Base-by-base conservation (phyloP, 495 filamentous ascomycete genomes). In the Apiosordaria backusii region DNA sequence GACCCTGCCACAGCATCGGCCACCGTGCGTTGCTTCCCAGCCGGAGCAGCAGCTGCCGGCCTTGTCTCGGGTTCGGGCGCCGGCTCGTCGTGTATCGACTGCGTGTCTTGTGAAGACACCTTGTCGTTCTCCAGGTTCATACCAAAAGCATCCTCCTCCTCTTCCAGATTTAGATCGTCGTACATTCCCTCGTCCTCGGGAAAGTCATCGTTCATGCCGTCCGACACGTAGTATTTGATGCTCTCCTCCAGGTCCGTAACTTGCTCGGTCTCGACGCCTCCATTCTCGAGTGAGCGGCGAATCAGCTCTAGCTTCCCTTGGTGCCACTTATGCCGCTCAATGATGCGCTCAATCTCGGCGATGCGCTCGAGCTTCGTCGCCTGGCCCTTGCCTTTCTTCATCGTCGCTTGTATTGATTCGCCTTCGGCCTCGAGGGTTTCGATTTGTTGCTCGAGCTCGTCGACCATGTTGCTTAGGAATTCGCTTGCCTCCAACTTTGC, bases 291-390 rank as follows among this genome's bases (percentile, higher is more conserved):
- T 27, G 92, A 89, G 65, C 95, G 89, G 70, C 92, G 84, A 63
- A 98, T 87, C 57, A 98, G 83, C 78, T 99, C 95, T 67, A 99
- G 83, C 76, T 96, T 97, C 65, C 87, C 86, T 70, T 94, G 88
- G 73, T 99, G 96, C 90, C 91, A 97, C 78, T 97, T 98, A 82
- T 98, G 93, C 65, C 91, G 88, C 75, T 99, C 96, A 72, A 91
- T 90, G 70, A 89, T 82, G 64, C 84, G 84, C 68, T 93, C 88
- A 62, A 99, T 90, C 72, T 94, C 90, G 19, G 90, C 87, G 80
- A 97, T 85, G 58, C 95, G 88, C 65, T 97, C 93, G 6, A 90
- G 87, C 77, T 93, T 97, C 65, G 84, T 80, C 23, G 83, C 71
- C 61, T 97, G 92, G 68, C 89, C 91, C 78, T 97, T 98, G 60